Evolutionary conservation across 2,329 filamentous ascomycete genomes (phyloP).

Genomic region (Cladorrhinum sp.): DNA sequence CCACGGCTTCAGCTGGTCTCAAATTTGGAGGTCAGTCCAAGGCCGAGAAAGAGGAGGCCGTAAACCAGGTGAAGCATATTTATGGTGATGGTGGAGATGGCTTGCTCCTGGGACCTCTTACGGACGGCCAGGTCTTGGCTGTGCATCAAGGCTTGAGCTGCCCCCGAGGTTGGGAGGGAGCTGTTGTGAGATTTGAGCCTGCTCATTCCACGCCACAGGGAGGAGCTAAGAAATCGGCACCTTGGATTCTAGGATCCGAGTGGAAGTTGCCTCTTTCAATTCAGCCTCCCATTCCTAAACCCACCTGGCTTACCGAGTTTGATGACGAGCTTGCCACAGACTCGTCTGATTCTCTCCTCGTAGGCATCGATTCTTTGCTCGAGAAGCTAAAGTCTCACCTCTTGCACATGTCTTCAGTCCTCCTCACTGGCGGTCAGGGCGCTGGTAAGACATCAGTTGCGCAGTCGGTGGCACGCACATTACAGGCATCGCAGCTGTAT

Average conservation of each 20-base stretch:
- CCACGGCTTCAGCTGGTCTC: constrained; percentile 62
- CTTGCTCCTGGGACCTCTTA: constrained; percentile 78
- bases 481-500: constrained; percentile 72
- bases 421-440: constrained; percentile 84
- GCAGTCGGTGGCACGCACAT: constrained; percentile 68
- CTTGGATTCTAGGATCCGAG: constrained; percentile 78
- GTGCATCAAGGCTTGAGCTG: constrained; percentile 51
- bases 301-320: constrained; percentile 51
- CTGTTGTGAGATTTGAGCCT: constrained; percentile 75
- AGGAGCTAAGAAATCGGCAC: constrained; percentile 45
- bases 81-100: constrained; percentile 63
- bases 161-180: constrained; percentile 73
- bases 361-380: constrained; percentile 80
- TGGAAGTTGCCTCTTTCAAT: constrained; percentile 71
- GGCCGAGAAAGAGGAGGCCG: constrained; percentile 73
- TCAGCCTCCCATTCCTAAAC: constrained; percentile 68
- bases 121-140: constrained; percentile 78
- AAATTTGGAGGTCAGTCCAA: constrained; percentile 88
- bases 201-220: constrained; percentile 40
- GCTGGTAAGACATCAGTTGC: constrained; percentile 85
- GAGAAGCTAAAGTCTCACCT: constrained; percentile 72
- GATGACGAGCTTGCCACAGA: constrained; percentile 53
- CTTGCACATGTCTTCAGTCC: constrained; percentile 80
- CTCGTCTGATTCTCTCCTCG: constrained; percentile 57
- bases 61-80: constrained; percentile 67